These are phyloP conservation scores for Pythium aphanidermatum DNA, from an alignment of 352 stramenopile genomes.

Conservation along the genomic window DNA sequence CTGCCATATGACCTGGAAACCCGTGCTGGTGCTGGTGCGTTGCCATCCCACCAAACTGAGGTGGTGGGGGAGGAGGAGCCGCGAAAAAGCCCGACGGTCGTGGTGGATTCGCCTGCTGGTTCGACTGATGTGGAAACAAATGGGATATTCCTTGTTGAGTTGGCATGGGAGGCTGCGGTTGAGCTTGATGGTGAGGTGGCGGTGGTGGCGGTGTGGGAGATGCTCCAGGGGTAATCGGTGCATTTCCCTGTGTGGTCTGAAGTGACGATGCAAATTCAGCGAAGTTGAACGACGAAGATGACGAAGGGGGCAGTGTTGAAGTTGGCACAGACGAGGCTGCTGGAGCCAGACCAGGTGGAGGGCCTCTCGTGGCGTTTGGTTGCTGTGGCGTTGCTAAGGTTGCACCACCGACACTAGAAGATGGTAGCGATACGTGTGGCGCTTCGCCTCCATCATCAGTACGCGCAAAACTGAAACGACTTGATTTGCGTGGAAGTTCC, in stretches of 20 bases:
- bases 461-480: conserved; percentile 55
- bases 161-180: not conserved
- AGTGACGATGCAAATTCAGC: conserved; percentile 17
- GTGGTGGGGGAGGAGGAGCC: conserved; percentile 5
- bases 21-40: too few species aligned
- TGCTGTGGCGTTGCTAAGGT: not conserved
- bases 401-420: too few species aligned
- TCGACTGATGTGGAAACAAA: conserved; percentile 13
- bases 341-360: conserved; percentile 7
- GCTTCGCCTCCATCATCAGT: not conserved
- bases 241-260: too few species aligned
- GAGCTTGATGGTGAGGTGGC: not conserved
- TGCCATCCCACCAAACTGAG: too few species aligned
- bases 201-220: not conserved
- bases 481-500: conserved; percentile 26
- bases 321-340: not conserved
- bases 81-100: conserved; percentile 8
- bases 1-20: too few species aligned
- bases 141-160: conserved; percentile 7
- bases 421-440: too few species aligned
- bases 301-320: not conserved
- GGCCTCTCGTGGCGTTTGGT: not conserved
- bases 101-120: not conserved
- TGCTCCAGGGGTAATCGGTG: too few species aligned
- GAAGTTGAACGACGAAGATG: conserved; percentile 10